Conservation (phyloP, 257 asterid genomes). For the Jaltomata sinuosa region DNA sequence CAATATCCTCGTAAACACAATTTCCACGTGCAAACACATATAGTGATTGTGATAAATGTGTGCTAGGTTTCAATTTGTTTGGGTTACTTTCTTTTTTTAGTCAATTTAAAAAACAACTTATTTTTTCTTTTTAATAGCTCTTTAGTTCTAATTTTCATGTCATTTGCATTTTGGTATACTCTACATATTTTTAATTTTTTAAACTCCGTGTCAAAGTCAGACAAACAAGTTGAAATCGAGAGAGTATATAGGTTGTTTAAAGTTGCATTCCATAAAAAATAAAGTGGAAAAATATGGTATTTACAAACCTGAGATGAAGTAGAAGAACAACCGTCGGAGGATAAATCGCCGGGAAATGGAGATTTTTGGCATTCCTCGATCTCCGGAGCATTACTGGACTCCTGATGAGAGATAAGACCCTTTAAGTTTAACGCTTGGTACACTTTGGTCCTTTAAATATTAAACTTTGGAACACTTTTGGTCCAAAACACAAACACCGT, state of each 20-base stretch:
- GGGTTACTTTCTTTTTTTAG: neutral
- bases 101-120: too few species aligned
- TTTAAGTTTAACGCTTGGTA: neutral
- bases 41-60: neutral
- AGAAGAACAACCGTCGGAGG: neutral
- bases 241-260: neutral
- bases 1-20: too few species aligned
- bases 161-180: too few species aligned
- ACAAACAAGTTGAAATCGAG: neutral
- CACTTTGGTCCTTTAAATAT: neutral
- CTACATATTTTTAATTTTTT: too few species aligned
- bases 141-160: too few species aligned
- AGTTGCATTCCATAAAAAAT: neutral
- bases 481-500: neutral
- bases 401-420: neutral
- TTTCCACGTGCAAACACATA: neutral
- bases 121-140: too few species aligned
- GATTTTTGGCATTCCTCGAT: neutral
- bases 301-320: neutral
- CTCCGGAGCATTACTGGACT: neutral
- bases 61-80: too few species aligned
- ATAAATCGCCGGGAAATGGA: neutral
- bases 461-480: neutral
- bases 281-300: neutral
- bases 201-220: neutral